Percentiles rank a stretch among this genome's conserved stretches.
phyloP scores from a whole-genome alignment of 2,329 filamentous ascomycete species.

The Verticillium dahliae region DNA sequence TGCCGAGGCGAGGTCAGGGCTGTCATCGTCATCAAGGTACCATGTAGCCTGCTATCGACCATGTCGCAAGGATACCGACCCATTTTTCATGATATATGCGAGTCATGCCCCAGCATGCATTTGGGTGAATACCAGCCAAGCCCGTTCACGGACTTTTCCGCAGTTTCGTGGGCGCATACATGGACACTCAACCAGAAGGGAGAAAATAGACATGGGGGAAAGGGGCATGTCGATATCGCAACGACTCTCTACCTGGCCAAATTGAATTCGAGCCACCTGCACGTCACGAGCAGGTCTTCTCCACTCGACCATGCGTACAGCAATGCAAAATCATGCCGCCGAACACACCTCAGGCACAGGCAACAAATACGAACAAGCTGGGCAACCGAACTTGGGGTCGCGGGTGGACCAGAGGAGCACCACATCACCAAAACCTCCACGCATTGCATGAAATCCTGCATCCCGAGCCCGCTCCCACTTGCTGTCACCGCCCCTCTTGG shows the following conservation, averaged over 20 bases:
- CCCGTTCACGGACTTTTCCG: background rate
- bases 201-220: background rate
- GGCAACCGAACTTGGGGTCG: background rate
- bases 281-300: background rate
- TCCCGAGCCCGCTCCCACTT: background rate
- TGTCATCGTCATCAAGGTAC: background rate
- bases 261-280: background rate
- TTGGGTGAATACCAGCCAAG: background rate
- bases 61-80: background rate
- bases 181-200: too few species aligned
- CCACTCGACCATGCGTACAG: background rate
- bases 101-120: background rate
- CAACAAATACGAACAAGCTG: background rate
- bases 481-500: background rate
- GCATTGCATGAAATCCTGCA: background rate
- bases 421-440: background rate
- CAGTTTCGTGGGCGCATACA: background rate
- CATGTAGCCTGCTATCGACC: background rate
- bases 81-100: background rate
- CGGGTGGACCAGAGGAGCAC: background rate
- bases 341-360: background rate
- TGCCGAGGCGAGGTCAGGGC: background rate
- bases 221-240: background rate
- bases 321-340: background rate
- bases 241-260: background rate